Evolutionary conservation across 106 monocot genomes (phyloP).

Genomic region (Dioscorea dumetorum): DNA sequence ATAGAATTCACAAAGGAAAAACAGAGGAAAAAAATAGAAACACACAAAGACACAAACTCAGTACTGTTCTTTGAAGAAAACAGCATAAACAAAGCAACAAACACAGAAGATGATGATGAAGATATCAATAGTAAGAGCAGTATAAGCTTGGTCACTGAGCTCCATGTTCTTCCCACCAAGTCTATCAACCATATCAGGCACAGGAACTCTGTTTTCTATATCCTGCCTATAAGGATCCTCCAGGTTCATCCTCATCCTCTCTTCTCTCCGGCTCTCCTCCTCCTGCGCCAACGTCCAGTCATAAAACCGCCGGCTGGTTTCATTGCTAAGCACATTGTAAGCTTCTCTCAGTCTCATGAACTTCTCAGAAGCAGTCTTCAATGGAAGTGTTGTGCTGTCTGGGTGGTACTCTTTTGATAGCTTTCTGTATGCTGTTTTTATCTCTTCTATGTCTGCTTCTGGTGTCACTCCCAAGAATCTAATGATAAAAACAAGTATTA

Average conservation of each 20-base stretch:
- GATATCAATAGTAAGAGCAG: constrained; percentile 66
- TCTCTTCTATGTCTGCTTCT: constrained; percentile 69
- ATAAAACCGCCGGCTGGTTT: constrained; percentile 64
- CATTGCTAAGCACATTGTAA: constrained; percentile 76
- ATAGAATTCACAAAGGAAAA: too few species aligned
- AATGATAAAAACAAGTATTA: neutral
- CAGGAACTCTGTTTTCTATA: constrained; percentile 32
- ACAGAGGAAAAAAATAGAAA: too few species aligned
- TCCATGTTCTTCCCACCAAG: constrained; percentile 80
- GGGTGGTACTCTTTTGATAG: constrained; percentile 93
- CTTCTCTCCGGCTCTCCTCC: constrained; percentile 52
- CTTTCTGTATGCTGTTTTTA: constrained; percentile 73
- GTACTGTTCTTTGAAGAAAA: constrained; percentile 61
- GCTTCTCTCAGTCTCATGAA: constrained; percentile 88
- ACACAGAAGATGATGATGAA: constrained; percentile 61
- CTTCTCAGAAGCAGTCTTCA: constrained; percentile 65
- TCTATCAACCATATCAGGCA: constrained; percentile 81
- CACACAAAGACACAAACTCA: neutral
- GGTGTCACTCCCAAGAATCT: constrained; percentile 63
- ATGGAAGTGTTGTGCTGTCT: constrained; percentile 71
- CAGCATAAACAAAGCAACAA: constrained; percentile 45
- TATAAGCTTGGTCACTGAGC: constrained; percentile 74
- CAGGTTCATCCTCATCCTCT: constrained; percentile 49
- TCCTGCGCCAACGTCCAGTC: constrained; percentile 90
- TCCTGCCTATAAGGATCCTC: constrained; percentile 74